These are phyloP conservation scores for Phoma sp. DNA, from an alignment of 2,329 filamentous ascomycete species.

Conservation along the genomic window DNA sequence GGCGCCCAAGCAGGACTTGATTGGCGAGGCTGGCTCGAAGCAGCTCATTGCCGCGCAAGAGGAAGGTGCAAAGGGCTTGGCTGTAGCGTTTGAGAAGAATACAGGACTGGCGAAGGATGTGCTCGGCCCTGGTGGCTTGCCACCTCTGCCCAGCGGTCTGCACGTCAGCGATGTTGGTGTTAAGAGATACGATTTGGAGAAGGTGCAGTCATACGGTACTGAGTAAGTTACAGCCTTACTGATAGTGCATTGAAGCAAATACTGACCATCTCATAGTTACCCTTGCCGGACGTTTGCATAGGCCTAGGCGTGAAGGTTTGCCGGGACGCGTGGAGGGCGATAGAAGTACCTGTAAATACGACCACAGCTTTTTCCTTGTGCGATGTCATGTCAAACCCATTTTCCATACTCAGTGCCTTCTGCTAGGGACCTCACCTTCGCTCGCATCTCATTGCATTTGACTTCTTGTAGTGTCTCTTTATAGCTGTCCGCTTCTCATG, in stretches of 20 bases:
- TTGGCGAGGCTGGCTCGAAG: conserved; percentile 75
- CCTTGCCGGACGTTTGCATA: conserved; percentile 56
- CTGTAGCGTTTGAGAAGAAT: conserved; percentile 75
- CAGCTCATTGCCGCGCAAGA: conserved; percentile 79
- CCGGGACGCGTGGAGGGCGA: conserved; percentile 18
- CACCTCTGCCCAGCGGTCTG: conserved; percentile 82
- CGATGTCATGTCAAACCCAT: conserved; percentile 7
- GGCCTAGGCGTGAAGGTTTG: conserved; percentile 2
- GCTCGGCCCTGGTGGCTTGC: conserved; percentile 78
- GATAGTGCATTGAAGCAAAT: background rate
- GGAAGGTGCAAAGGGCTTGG: conserved; percentile 74
- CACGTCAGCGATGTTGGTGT: conserved; percentile 63
- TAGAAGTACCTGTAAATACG: conserved; percentile 41
- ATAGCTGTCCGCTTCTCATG: no score
- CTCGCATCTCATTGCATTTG: background rate
- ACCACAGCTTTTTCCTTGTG: conserved; percentile 22
- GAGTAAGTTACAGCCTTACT: conserved; percentile 42
- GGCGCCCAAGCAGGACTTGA: conserved; percentile 78
- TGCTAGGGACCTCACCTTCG: background rate
- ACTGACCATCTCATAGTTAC: conserved; percentile 44
- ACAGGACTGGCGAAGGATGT: conserved; percentile 63
- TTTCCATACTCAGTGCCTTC: background rate
- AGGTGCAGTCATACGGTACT: conserved; percentile 71
- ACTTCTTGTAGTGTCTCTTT: background rate
- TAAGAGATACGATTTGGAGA: conserved; percentile 73